Base-by-base conservation (phyloP, 2,329 filamentous ascomycete species). In the Daldinia sp. region DNA sequence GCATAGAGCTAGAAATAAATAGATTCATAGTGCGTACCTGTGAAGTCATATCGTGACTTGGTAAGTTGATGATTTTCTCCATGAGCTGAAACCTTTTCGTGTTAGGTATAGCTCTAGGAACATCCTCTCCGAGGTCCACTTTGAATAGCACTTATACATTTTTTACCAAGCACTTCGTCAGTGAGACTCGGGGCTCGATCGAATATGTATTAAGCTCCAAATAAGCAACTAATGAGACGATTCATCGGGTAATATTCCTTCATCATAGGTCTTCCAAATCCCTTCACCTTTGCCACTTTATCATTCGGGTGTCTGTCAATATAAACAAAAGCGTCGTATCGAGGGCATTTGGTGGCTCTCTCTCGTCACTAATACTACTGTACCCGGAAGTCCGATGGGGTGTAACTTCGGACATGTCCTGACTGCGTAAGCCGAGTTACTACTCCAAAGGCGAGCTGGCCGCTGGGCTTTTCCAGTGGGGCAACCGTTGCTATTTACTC, bases 341-440 rank as follows among this genome's bases (percentile, higher is more conserved):
- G 57, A 51, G 26, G 44, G 48, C 44, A 60, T 53, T 46, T 48
- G 42, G 20, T 41, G 30, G 20, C 20, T 41, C 50, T 68, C 28
- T 44, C 55, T 33, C 56, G 30, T 54, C 51, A 42, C 60, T 55
- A 46, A 12, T 28, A 10, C 33, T 26, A 13, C 60, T 58, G 55
- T 62, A n/a, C 18, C 63, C 69, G 69, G 69, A 71, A 65, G 57
- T 71, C 69, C 69, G 69, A 60, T 69, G 69, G 66, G 63, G 69
- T 46, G 61, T 57, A 61, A 60, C 67, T 33, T 56, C 53, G 53
- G 53, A 54, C 51, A 28, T 28, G 37, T 13, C 15, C 13, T 42
- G 15, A 12, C n/a, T 26, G 39, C 33, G 37, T 41, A 42, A 41
- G 37, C 33, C 18, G 28, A 42, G 13, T 12, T 18, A 13, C 15